Base-by-base conservation (phyloP, 2,329 filamentous ascomycete genomes). In the Pseudogymnoascus sp. region DNA sequence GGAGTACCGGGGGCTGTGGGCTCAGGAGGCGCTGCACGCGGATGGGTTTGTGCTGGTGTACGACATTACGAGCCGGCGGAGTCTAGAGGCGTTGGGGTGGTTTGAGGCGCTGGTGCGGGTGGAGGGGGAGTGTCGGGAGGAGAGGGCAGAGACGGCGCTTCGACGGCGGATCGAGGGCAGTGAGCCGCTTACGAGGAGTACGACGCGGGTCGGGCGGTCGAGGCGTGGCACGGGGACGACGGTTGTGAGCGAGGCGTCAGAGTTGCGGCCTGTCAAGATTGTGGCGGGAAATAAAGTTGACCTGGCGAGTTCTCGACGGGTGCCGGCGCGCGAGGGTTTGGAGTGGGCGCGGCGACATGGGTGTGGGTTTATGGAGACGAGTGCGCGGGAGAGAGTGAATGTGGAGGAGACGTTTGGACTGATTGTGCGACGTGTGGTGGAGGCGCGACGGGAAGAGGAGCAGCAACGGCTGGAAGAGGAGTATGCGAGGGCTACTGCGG, bases 351-450 rank as follows among this genome's bases (percentile, higher is more conserved):
- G 89, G 65, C 79, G 79, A 65, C 80, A 83, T 62, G 86, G 86
- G 47, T 93, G 89, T 76, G 90, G 90, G 40, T 95, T 95, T 77
- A 95, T 95, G 90, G 90, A 95, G 82, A 95, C 90, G 66, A 91
- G 88, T 71, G 90, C 90, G 4, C 79, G 90, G 62, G 84, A 92
- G 70, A 89, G 91, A 79, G 90, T 95, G 67, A 95, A 95, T 73
- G 91, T 95, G 66, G 90, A 95, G 74, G 90, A 95, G 81, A 93
- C 90, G 0, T 95, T 95, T 80, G 89, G 88, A 37, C 80, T 87
- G 40, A 83, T 87, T 64, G 82, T 87, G 47, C 79, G 84, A 26
- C 79, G 85, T 61, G 85, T 88, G 61, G 79, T 83, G 56, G 84
- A 87, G 77, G 70, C 68, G 16, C 66, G 72, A 42, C 64, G 67